phyloP scores from a whole-genome alignment of 164 flowering plant genomes.

The Tetracentron sinense region DNA sequence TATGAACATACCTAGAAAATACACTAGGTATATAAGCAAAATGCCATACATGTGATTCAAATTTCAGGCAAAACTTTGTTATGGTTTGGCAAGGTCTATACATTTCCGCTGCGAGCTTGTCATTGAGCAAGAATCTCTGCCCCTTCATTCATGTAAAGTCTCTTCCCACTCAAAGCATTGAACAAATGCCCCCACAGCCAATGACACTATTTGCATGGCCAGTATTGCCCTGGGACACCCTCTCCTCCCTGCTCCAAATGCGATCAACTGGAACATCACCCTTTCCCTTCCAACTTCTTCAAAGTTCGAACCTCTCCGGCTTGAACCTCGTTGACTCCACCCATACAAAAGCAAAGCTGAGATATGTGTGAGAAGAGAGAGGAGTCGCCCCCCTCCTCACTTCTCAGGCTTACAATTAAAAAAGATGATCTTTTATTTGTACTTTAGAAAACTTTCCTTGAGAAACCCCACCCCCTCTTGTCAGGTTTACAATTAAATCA shows the following conservation, averaged over 20 bases:
- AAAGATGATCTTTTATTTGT: no score
- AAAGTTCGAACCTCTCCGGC: conserved; percentile 47
- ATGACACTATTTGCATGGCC: conserved; percentile 12
- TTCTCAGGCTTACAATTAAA: no score
- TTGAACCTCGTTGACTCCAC: conserved; percentile 25
- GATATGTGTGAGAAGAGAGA: no score
- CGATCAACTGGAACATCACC: conserved; percentile 13
- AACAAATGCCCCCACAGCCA: conserved; percentile 20
- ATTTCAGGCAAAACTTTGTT: conserved; percentile 7
- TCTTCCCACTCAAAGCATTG: conserved; percentile 37
- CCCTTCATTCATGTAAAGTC: conserved; percentile 21
- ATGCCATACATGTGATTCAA: no score
- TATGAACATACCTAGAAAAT: no score
- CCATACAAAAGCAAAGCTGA: no score
- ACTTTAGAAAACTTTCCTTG: no score
- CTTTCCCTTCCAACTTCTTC: conserved; percentile 10
- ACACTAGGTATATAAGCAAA: no score
- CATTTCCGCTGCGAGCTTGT: conserved; percentile 18
- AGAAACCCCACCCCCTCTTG: no score
- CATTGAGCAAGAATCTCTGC: conserved; percentile 19
- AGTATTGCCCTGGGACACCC: conserved; percentile 25
- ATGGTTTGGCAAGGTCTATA: conserved; percentile 13
- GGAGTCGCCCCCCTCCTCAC: no score
- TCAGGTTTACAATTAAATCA: no score
- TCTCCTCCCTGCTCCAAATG: conserved; percentile 35